A percentile compares a stretch with the other conserved stretches of the same genome.
Conservation (phyloP, 345 rosid species). For the Arabis hirsuta region DNA sequence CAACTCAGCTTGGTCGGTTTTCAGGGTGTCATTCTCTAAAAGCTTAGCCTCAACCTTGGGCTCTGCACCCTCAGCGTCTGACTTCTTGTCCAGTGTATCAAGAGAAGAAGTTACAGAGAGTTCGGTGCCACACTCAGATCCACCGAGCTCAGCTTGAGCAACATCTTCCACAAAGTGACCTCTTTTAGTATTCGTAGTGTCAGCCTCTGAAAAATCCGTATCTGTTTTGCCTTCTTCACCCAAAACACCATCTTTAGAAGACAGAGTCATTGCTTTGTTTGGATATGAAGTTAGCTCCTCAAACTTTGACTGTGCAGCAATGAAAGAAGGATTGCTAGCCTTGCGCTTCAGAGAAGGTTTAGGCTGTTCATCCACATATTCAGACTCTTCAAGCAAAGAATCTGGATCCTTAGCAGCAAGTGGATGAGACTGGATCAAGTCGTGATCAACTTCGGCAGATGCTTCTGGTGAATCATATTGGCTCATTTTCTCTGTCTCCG, state of each 20-base stretch:
- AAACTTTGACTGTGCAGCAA: constrained; percentile 74
- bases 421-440: constrained; percentile 44
- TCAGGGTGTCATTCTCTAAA: constrained; percentile 45
- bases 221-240: constrained; percentile 51
- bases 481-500: constrained; percentile 45
- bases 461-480: constrained; percentile 50
- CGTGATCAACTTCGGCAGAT: constrained; percentile 44
- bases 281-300: constrained; percentile 67
- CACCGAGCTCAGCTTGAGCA: constrained; percentile 50
- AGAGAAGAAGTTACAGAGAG: constrained; percentile 90
- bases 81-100: constrained; percentile 73
- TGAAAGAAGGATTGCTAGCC: constrained; percentile 67
- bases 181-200: constrained; percentile 36
- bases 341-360: constrained; percentile 69
- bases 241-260: constrained; percentile 50
- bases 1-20: constrained; percentile 40
- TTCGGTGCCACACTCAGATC: constrained; percentile 91
- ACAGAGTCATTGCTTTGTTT: constrained; percentile 42
- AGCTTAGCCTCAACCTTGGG: constrained; percentile 48
- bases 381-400: constrained; percentile 44
- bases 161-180: constrained; percentile 49
- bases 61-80: constrained; percentile 57
- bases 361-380: constrained; percentile 57
- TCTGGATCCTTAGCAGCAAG: constrained; percentile 40
- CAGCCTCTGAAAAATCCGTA: constrained; percentile 41